Percentiles rank a stretch among this genome's conserved stretches.
phyloP scores from a whole-genome alignment of 2,329 filamentous ascomycete species.

The Nannizziopsis arthrosporioides region DNA sequence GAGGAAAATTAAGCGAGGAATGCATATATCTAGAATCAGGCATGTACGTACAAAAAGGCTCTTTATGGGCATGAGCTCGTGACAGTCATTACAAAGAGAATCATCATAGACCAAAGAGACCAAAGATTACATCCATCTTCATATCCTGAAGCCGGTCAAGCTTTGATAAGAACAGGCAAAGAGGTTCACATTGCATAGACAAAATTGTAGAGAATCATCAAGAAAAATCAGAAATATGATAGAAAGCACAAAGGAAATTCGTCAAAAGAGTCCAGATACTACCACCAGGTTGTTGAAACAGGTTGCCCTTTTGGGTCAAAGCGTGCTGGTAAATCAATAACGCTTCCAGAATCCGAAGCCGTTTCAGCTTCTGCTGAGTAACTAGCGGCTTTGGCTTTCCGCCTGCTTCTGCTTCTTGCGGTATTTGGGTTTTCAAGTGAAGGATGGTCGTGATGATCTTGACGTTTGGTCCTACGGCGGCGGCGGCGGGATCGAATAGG shows the following conservation, averaged over 20 bases:
- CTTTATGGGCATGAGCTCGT: no score
- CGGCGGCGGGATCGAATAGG: constrained; percentile 13
- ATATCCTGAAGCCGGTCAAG: no score
- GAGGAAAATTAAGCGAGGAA: constrained; percentile 47
- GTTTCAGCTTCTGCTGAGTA: neutral
- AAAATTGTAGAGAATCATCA: neutral
- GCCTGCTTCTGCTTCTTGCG: neutral
- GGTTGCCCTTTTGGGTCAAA: constrained; percentile 24
- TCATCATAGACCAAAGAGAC: no score
- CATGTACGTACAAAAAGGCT: constrained; percentile 24
- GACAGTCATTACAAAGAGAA: no score
- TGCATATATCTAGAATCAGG: no score
- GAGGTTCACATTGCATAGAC: no score
- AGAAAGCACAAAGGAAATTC: neutral
- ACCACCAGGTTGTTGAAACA: constrained; percentile 5
- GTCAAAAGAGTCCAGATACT: neutral
- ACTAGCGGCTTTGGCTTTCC: neutral
- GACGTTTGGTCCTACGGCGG: neutral
- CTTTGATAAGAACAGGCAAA: no score
- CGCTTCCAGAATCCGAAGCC: constrained; percentile 22
- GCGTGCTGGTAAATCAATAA: constrained; percentile 25
- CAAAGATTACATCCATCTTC: no score
- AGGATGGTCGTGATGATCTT: neutral
- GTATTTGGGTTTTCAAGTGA: neutral
- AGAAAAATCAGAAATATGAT: neutral